A percentile compares a stretch with the other conserved stretches of the same genome.
phyloP scores from a whole-genome alignment of 805 yeast species.

The Maudiozyma barnettii region DNA sequence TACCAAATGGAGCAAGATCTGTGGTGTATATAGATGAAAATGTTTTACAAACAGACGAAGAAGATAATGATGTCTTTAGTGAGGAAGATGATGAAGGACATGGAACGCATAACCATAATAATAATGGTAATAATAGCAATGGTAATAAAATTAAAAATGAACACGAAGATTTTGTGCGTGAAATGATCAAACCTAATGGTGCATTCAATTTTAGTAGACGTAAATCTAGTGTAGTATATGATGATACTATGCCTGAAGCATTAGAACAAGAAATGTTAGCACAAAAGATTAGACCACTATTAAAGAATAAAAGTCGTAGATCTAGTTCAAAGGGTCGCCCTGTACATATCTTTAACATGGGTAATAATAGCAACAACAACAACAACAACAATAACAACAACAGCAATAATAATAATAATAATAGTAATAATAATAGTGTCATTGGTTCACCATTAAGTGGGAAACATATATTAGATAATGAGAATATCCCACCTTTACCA shows the following conservation, averaged over 20 bases:
- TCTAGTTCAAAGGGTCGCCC: slow-evolving; percentile 10
- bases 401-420: slow-evolving; percentile 59
- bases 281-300: slow-evolving; percentile 9
- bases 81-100: slow-evolving; percentile 7
- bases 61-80: slow-evolving; percentile 18
- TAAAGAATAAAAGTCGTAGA: slow-evolving; percentile 11
- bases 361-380: no score
- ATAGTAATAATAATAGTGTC: not conserved
- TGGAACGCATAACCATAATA: not conserved
- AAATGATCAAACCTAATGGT: slow-evolving; percentile 1
- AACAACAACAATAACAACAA: not conserved
- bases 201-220: slow-evolving; percentile 7
- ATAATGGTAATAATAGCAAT: not conserved
- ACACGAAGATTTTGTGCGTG: slow-evolving; percentile 1
- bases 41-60: slow-evolving; percentile 29
- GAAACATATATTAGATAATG: not conserved
- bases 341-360: not conserved
- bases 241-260: slow-evolving; percentile 17
- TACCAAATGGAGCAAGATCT: not conserved
- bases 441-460: not conserved
- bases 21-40: slow-evolving; percentile 33
- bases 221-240: slow-evolving; percentile 21
- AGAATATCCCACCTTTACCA: slow-evolving; percentile 3
- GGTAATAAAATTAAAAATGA: not conserved
- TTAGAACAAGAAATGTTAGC: slow-evolving; percentile 10